These are phyloP conservation scores for Lentinula sp. DNA, from an alignment of 768 basidiomycete genomes.

Conservation along the genomic window DNA sequence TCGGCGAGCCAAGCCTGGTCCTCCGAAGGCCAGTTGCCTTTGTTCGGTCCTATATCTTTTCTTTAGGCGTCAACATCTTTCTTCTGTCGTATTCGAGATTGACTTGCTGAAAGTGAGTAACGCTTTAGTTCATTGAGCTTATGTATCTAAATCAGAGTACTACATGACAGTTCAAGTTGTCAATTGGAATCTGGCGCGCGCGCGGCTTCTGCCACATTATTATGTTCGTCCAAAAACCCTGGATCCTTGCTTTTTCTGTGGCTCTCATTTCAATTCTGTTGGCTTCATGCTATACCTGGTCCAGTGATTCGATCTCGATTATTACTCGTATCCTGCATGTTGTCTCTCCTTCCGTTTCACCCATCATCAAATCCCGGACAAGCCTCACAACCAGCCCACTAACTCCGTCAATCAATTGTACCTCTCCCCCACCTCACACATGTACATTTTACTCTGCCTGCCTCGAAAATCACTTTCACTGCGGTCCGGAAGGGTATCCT, in stretches of 20 bases:
- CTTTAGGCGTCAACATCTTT: too few relatives aligned
- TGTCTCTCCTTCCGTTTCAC: background rate
- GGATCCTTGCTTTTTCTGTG: background rate
- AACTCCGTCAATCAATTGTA: background rate
- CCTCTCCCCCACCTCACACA: slow-evolving; percentile 25
- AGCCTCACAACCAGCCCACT: background rate
- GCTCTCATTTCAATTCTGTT: background rate
- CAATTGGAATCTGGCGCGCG: background rate
- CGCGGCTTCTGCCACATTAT: background rate
- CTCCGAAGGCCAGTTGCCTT: too few relatives aligned
- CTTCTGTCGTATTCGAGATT: too few relatives aligned
- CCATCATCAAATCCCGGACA: background rate
- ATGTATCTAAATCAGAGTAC: too few relatives aligned
- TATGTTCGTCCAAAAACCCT: background rate
- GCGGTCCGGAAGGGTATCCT: slow-evolving; percentile 37
- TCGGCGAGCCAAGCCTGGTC: too few relatives aligned
- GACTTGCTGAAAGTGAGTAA: too few relatives aligned
- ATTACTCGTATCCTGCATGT: background rate
- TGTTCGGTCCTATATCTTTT: too few relatives aligned
- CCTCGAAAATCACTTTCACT: slow-evolving; percentile 38
- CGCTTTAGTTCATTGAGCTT: background rate
- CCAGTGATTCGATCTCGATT: background rate
- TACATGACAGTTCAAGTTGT: too few relatives aligned
- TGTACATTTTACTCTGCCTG: slow-evolving; percentile 41
- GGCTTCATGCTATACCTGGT: background rate